phyloP scores from a whole-genome alignment of 192 early-diverging fungal species.

The Entrophospora sp. region DNA sequence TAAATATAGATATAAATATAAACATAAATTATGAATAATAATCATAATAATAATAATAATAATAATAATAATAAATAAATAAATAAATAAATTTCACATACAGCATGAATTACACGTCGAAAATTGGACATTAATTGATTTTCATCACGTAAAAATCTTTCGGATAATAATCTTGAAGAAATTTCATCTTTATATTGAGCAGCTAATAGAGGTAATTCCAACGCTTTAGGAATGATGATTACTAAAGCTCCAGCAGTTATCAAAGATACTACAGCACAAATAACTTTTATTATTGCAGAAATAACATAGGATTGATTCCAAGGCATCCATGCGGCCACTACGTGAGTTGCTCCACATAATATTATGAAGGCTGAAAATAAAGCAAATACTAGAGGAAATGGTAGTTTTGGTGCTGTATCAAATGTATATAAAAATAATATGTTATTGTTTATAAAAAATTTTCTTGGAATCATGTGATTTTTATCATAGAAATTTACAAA shows the following conservation, averaged over 20 bases:
- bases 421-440: background rate
- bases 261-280: background rate
- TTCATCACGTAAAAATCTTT: background rate
- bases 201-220: background rate
- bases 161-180: background rate
- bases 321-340: conserved; percentile 1
- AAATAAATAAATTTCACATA: background rate
- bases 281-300: conserved; percentile 3
- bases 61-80: background rate
- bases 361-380: conserved; percentile 6
- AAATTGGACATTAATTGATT: conserved; percentile 2
- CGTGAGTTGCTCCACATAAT: conserved; percentile 3
- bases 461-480: background rate
- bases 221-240: conserved; percentile 1
- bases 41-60: background rate
- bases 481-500: too few relatives aligned
- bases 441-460: background rate
- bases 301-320: conserved; percentile 6
- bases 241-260: background rate
- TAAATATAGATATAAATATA: background rate
- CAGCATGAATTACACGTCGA: conserved; percentile 6
- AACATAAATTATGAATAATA: background rate
- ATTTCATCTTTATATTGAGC: conserved; percentile 14
- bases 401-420: background rate
- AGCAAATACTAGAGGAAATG: conserved; percentile 5